Base-by-base conservation (phyloP, 202 grass and related monocot genomes). In the Sporobolus alterniflorus region DNA sequence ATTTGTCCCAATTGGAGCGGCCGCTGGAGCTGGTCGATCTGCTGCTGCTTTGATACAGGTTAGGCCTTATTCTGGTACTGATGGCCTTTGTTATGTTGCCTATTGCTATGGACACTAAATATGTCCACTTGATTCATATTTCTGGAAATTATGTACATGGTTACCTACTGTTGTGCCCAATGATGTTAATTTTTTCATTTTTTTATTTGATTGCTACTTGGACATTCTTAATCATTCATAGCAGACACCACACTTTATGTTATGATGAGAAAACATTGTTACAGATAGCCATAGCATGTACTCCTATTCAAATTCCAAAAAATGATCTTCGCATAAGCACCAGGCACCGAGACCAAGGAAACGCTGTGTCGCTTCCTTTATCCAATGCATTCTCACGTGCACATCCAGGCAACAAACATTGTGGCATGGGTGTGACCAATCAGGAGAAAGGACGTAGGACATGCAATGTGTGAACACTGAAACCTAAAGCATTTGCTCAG, bases 11-110 rank as follows among this genome's bases (percentile, higher is more conserved):
- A 98, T 98, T 42, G 95, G 92, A 64, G 90, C 95, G 0, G 82
- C 79, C 24, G 92, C 92, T 63, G 90, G 95, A 78, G 92, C 95
- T 80, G 82, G 90, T 55, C 90, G 92, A 77, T 98, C 92, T 14
- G 92, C 92, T 67, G 88, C 90, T 80, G 67, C 95, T 95, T 80
- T 98, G 28, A 98, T 98, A 87, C 92, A 95, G 81, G 95, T 94
- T 74, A 71, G 76, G 17, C 52, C 59, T 77, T 71, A 21, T 52
- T 75, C 65, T 77, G 5, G 11, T 89, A 63, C 21, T 25, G 7
- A 73, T 67, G 57, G 9, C 63, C 41, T 73, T 31, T 3, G 36
- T 42, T 64, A 11, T 71, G 26, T 70, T 74, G 17, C 11, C 51
- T 56, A 29, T 56, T 25, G 25, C 36, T 64, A 20, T 63, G 34